phyloP scores from a whole-genome alignment of 495 filamentous ascomycete genomes.

The Aspergillus diversus region DNA sequence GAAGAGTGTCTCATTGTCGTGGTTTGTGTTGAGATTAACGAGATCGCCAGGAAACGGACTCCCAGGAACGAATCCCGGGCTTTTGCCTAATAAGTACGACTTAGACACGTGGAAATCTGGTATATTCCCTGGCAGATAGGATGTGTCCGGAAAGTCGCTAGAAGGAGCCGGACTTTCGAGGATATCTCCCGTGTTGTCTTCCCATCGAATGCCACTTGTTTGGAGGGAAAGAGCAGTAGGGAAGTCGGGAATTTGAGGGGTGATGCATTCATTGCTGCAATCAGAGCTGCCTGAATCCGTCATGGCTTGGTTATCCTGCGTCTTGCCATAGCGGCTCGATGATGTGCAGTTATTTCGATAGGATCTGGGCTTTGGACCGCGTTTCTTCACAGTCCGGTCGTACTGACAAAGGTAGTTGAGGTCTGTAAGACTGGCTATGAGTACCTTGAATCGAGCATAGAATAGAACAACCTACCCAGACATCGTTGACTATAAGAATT shows the following conservation, averaged over 20 bases:
- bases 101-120: too few species aligned
- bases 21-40: not conserved
- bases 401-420: slow-evolving; percentile 11
- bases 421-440: slow-evolving; percentile 2
- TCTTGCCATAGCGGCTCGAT: not conserved
- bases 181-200: too few species aligned
- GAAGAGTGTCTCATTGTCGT: not conserved
- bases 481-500: not conserved
- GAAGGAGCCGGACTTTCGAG: too few species aligned
- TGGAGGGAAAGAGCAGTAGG: not conserved
- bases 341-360: not conserved
- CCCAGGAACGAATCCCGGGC: not conserved
- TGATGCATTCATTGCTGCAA: not conserved
- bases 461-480: not conserved
- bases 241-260: not conserved
- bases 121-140: too few species aligned
- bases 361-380: slow-evolving; percentile 15
- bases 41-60: not conserved
- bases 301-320: not conserved
- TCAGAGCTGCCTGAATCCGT: not conserved
- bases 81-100: too few species aligned
- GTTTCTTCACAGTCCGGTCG: slow-evolving; percentile 14
- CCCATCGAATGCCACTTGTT: not conserved
- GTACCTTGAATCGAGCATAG: not conserved
- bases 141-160: too few species aligned